phyloP scores from a whole-genome alignment of 768 basidiomycete species.

The Psilocybe azurescens region DNA sequence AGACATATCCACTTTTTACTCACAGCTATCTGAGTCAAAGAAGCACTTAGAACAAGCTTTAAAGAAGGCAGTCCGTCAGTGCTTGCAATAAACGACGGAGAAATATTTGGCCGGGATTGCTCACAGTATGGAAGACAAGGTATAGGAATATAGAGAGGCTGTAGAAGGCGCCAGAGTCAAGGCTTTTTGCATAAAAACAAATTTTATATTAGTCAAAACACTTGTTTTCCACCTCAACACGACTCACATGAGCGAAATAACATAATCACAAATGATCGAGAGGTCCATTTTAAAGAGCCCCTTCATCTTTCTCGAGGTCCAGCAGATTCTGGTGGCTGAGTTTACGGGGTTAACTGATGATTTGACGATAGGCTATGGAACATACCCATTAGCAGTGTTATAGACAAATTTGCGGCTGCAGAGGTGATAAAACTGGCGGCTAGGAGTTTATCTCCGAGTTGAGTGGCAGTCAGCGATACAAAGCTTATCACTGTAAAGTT shows the following conservation, averaged over 20 bases:
- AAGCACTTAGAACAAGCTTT: slow-evolving; percentile 27
- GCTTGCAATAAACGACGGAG: neutral
- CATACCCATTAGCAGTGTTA: slow-evolving; percentile 27
- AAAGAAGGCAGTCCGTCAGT: neutral
- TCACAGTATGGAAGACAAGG: slow-evolving; percentile 27
- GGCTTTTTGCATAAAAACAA: slow-evolving; percentile 14
- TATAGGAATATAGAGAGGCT: slow-evolving; percentile 27
- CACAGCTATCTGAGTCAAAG: slow-evolving; percentile 30
- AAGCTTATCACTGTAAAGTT: slow-evolving; percentile 23
- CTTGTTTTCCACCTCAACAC: neutral
- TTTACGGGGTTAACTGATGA: neutral
- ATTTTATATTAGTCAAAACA: neutral
- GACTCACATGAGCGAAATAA: slow-evolving; percentile 20
- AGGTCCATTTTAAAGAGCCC: slow-evolving; percentile 13
- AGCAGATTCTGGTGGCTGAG: slow-evolving; percentile 22
- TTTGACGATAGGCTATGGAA: neutral
- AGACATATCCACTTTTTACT: slow-evolving; percentile 8
- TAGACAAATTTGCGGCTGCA: slow-evolving; percentile 27
- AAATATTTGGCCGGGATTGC: slow-evolving; percentile 1
- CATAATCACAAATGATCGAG: slow-evolving; percentile 14
- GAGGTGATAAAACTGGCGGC: slow-evolving; percentile 27
- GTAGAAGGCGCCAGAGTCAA: slow-evolving; percentile 29
- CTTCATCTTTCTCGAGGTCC: slow-evolving; percentile 25
- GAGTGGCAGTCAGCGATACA: slow-evolving; percentile 17
- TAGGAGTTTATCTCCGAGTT: slow-evolving; percentile 23